A percentile compares a stretch with the other conserved stretches of the same genome.
Evolutionary conservation across 1,139 yeast genomes (phyloP).

Genomic region (Geotrichum restrictum): DNA sequence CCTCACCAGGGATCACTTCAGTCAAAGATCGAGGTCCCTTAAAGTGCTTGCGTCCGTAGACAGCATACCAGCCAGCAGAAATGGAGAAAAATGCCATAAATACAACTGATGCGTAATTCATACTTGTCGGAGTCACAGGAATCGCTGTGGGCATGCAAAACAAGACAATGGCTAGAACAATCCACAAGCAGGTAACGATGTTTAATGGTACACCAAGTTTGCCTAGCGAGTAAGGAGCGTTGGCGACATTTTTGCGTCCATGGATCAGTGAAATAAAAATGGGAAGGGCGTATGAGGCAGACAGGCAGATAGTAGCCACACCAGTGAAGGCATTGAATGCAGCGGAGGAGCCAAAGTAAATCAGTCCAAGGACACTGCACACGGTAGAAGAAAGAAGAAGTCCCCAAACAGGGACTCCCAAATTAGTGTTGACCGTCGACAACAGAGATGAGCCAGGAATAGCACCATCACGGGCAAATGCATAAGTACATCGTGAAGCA

Average conservation of each 20-base stretch:
- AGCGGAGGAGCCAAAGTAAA: slow-evolving; percentile 64
- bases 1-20: slow-evolving; percentile 4
- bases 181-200: slow-evolving; percentile 20
- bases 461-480: slow-evolving; percentile 81
- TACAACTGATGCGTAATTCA: slow-evolving; percentile 22
- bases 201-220: slow-evolving; percentile 18
- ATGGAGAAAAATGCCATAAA: slow-evolving; percentile 21
- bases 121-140: slow-evolving; percentile 18
- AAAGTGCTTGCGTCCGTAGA: slow-evolving; percentile 21
- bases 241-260: slow-evolving; percentile 40
- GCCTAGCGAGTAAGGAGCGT: slow-evolving; percentile 20
- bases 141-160: slow-evolving; percentile 23
- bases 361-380: slow-evolving; percentile 56
- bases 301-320: slow-evolving; percentile 69
- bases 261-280: slow-evolving; percentile 58
- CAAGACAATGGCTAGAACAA: slow-evolving; percentile 20
- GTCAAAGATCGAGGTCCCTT: slow-evolving; percentile 17
- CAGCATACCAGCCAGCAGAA: slow-evolving; percentile 20
- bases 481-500: slow-evolving; percentile 75
- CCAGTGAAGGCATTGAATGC: slow-evolving; percentile 83
- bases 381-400: slow-evolving; percentile 62
- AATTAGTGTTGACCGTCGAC: slow-evolving; percentile 60
- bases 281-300: slow-evolving; percentile 77
- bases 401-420: slow-evolving; percentile 65
- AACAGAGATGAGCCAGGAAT: slow-evolving; percentile 62